Evolutionary conservation across 495 filamentous ascomycete genomes (phyloP), one percentile per base, ranked within the genome.

Genomic region (Sphaerosporella brunnea): DNA sequence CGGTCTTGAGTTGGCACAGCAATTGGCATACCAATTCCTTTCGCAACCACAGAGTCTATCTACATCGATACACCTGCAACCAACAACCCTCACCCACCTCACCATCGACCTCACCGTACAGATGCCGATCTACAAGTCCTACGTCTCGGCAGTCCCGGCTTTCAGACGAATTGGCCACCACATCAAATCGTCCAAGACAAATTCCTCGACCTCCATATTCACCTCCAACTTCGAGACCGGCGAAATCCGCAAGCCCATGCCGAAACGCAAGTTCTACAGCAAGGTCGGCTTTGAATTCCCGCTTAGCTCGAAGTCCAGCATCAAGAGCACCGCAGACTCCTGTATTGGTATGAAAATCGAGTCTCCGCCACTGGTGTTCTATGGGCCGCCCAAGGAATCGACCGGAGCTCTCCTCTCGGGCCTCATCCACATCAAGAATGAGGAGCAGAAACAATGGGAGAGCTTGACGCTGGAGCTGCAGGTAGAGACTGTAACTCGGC

Each of bases 351-450:
- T 88, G 64, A 68, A 75, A 28, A 80, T 95, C 47, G 90, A 99
- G 66, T 93, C 84, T 2, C 84, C 90, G 0, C 90, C 90, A 1
- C 67, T 88, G 8, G 74, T 94, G 13, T 79, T 92, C 66, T 85
- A 87, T 56, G 85, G 83, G 16, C 66, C 70, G 5, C 69, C 84
- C 1, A 69, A 77, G 39, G 72, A 71, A 52, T 94, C 85, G 20
- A 82, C 78, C 4, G 90, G 90, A 44, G 85, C 90, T 4, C 65
- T 99, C 30, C 73, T 96, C 34, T 93, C 84, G 1, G 87, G 85
- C 32, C 83, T 84, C 48, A 65, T 96, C 50, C 63, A 70, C 23
- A 69, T 93, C 58, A 67, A 71, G 35, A 77, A 84, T 32, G 65
- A 74, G 1, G 26, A 30, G 0, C 62, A 65, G 3, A 63, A 86